These are phyloP conservation scores for Leptographium galeiforme DNA, from an alignment of 2,329 filamentous ascomycete species.

Conservation along the genomic window DNA sequence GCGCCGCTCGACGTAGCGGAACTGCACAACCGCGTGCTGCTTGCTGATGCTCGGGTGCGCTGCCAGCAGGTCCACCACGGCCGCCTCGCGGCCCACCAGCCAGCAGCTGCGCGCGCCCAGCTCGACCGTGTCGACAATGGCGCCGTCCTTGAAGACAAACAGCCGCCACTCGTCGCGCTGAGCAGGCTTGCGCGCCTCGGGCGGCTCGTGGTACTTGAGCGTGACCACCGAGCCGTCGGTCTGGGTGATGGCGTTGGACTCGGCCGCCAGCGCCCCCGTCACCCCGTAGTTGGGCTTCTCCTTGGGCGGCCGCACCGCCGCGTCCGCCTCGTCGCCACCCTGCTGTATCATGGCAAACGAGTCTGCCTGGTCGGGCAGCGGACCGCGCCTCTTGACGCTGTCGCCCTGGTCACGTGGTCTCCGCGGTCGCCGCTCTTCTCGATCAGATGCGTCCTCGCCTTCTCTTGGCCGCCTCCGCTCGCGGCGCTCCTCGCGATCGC, in stretches of 20 bases:
- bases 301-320: constrained; percentile 33
- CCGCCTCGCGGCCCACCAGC: constrained; percentile 69
- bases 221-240: constrained; percentile 6
- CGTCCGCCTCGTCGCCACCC: constrained; percentile 21
- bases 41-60: constrained; percentile 90
- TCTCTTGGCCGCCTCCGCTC: background rate
- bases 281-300: constrained; percentile 78
- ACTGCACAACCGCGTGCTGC: constrained; percentile 92
- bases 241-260: constrained; percentile 50
- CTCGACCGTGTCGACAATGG: constrained; percentile 70
- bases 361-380: constrained; percentile 45
- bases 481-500: background rate
- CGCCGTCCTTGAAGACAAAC: constrained; percentile 79
- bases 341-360: constrained; percentile 42
- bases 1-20: constrained; percentile 68
- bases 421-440: background rate
- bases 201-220: constrained; percentile 82
- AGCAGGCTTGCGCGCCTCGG: constrained; percentile 81
- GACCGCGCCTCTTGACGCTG: constrained; percentile 26
- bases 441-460: background rate
- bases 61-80: constrained; percentile 69
- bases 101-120: constrained; percentile 71
- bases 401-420: background rate
- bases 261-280: constrained; percentile 73
- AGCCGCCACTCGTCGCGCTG: constrained; percentile 71